Evolutionary conservation across 176 grass and related monocot genomes (phyloP).

Genomic region (Hordeum marinum): DNA sequence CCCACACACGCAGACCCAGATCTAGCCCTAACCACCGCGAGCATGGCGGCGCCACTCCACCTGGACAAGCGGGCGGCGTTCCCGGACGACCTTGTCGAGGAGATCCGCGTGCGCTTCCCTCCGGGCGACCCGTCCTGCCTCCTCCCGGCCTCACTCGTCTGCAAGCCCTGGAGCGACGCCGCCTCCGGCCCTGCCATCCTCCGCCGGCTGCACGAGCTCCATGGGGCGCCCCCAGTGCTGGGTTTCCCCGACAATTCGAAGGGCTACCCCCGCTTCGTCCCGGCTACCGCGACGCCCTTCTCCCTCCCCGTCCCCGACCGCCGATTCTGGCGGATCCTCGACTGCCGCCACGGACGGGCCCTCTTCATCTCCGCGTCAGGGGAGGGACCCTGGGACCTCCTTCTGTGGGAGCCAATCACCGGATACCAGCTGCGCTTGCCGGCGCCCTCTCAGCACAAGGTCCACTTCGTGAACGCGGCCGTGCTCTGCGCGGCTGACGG

Average conservation of each 20-base stretch:
- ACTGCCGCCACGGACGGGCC: not conserved
- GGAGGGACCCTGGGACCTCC: not conserved
- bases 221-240: not conserved
- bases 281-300: not conserved
- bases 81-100: not conserved
- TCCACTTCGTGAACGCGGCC: not conserved
- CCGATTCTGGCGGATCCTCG: not conserved
- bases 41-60: not conserved
- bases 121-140: not conserved
- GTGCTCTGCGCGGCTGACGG: not conserved
- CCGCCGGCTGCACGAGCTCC: not conserved
- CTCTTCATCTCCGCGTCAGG: not conserved
- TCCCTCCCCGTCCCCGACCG: not conserved
- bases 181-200: not conserved
- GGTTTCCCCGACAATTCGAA: not conserved
- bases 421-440: not conserved
- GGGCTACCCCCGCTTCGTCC: not conserved
- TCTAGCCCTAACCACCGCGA: not conserved
- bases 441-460: not conserved
- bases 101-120: not conserved
- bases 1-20: no score
- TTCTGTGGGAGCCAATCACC: not conserved
- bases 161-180: not conserved
- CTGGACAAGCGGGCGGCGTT: not conserved
- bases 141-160: not conserved